These are phyloP conservation scores for Vanilla planifolia DNA, from an alignment of 106 monocot species.

Conservation along the genomic window DNA sequence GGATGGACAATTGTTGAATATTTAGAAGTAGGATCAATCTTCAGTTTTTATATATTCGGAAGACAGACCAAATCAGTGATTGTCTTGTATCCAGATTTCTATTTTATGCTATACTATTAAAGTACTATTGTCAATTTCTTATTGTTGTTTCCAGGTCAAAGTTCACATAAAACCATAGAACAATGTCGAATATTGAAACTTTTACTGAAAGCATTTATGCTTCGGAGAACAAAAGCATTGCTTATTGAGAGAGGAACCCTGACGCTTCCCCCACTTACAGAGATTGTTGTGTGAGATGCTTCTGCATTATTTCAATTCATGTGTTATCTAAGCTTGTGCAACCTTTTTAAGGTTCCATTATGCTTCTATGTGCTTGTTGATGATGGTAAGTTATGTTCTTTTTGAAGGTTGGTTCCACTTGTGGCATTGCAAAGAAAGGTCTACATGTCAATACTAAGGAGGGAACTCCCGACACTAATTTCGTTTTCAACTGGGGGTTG, in stretches of 20 bases:
- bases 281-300: slow-evolving; percentile 79
- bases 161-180: slow-evolving; percentile 23
- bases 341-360: not conserved
- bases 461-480: slow-evolving; percentile 79
- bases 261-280: slow-evolving; percentile 74
- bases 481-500: slow-evolving; percentile 53
- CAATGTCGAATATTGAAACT: slow-evolving; percentile 67
- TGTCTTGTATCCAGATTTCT: not conserved
- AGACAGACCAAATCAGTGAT: too few relatives aligned
- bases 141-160: slow-evolving; percentile 30
- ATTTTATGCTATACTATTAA: not conserved
- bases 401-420: slow-evolving; percentile 62
- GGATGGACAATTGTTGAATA: too few relatives aligned
- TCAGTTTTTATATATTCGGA: too few relatives aligned
- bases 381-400: slow-evolving; percentile 4
- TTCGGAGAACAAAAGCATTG: slow-evolving; percentile 82
- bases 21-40: too few relatives aligned
- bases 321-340: not conserved
- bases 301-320: not conserved
- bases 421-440: slow-evolving; percentile 81
- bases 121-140: not conserved
- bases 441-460: slow-evolving; percentile 83
- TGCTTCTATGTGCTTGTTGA: not conserved
- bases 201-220: slow-evolving; percentile 90
- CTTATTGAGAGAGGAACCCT: slow-evolving; percentile 73